phyloP scores from a whole-genome alignment of 176 grass and related monocot species.

The Saccharum spontaneum region DNA sequence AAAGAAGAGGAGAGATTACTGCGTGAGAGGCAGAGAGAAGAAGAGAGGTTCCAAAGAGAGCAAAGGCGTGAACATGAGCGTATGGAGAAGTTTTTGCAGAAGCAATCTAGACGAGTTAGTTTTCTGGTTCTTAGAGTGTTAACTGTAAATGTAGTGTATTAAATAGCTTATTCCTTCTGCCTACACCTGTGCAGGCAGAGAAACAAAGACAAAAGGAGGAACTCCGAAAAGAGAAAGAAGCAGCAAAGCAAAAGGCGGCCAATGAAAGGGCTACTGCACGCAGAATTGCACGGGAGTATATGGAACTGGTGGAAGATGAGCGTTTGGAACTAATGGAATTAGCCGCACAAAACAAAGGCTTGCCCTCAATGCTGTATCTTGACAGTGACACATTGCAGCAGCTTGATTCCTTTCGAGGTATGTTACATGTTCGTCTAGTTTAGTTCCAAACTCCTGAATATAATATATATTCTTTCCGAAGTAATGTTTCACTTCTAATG shows the following conservation, averaged over 20 bases:
- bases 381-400: constrained; percentile 87
- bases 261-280: constrained; percentile 91
- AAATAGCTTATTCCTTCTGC: constrained; percentile 9
- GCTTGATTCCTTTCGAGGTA: constrained; percentile 91
- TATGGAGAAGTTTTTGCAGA: constrained; percentile 84
- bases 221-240: constrained; percentile 84
- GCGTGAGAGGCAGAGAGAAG: constrained; percentile 89
- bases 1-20: constrained; percentile 92
- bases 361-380: constrained; percentile 78
- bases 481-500: constrained; percentile 12
- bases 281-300: constrained; percentile 91
- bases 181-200: constrained; percentile 62
- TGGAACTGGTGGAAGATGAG: constrained; percentile 95
- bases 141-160: constrained; percentile 21
- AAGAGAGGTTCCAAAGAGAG: constrained; percentile 87
- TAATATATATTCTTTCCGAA: neutral
- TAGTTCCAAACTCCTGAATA: constrained; percentile 3
- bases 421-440: constrained; percentile 29
- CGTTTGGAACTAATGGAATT: constrained; percentile 96
- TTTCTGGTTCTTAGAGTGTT: constrained; percentile 26
- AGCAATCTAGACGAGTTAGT: constrained; percentile 81
- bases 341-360: constrained; percentile 80
- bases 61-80: constrained; percentile 86
- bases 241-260: constrained; percentile 80
- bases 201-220: constrained; percentile 96